Conservation (phyloP, 768 basidiomycete genomes). For the Leccinum disarticulatum region DNA sequence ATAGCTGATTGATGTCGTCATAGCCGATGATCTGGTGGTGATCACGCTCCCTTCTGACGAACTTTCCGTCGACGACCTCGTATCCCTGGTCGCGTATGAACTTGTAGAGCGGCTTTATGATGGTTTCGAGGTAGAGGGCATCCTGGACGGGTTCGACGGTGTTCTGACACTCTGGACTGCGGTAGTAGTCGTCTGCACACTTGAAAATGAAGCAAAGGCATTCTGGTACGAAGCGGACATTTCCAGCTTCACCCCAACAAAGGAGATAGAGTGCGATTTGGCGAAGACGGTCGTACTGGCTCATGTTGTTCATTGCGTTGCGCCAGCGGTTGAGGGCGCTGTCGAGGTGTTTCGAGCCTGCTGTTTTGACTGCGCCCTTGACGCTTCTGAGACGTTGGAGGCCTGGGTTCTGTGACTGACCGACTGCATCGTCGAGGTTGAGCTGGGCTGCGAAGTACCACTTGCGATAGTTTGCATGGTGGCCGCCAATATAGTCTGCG, state of each 20-base stretch:
- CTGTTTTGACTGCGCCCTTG: conserved; percentile 54
- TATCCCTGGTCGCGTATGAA: conserved; percentile 98
- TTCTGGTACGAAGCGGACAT: conserved; percentile 96
- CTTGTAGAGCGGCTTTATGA: conserved; percentile 93
- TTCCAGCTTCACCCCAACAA: conserved; percentile 98
- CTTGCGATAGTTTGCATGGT: conserved; percentile 98
- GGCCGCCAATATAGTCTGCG: conserved; percentile 98
- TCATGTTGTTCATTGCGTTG: conserved; percentile 99
- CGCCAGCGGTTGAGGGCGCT: conserved; percentile 94
- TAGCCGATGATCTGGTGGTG: conserved; percentile 98
- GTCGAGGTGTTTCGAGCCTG: conserved; percentile 80
- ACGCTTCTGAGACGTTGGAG: conserved; percentile 86
- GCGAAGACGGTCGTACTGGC: conserved; percentile 94
- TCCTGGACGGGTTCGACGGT: conserved; percentile 90
- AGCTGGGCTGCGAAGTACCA: conserved; percentile 99
- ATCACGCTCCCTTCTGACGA: conserved; percentile 90
- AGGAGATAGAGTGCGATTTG: conserved; percentile 95
- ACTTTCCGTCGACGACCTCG: conserved; percentile 93
- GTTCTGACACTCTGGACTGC: conserved; percentile 97
- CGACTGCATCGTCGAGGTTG: conserved; percentile 98
- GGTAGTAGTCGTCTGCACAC: conserved; percentile 99
- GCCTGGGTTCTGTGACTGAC: conserved; percentile 91
- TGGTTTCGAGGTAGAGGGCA: conserved; percentile 85
- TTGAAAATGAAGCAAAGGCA: conserved; percentile 99
- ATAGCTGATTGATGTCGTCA: conserved; percentile 98